These are phyloP conservation scores for Alternaria conjuncta DNA, from an alignment of 2,329 filamentous ascomycete species.

Conservation along the genomic window DNA sequence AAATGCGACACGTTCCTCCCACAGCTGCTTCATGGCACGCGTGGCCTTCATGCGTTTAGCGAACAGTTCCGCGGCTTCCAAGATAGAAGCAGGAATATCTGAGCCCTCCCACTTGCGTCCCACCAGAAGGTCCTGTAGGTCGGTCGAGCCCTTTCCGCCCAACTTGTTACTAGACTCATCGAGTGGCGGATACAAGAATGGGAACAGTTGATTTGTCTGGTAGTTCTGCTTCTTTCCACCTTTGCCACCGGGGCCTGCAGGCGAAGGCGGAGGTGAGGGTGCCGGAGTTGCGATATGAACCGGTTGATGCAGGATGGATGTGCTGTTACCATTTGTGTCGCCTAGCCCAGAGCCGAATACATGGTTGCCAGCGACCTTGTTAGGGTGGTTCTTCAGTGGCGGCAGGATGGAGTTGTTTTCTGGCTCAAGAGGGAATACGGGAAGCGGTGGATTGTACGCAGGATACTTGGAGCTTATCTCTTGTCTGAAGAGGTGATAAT, in stretches of 20 bases:
- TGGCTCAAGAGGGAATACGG: constrained; percentile 81
- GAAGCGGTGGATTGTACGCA: constrained; percentile 87
- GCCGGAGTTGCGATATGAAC: constrained; percentile 99
- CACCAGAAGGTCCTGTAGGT: constrained; percentile 78
- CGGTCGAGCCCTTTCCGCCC: constrained; percentile 85
- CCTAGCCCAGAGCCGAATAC: constrained; percentile 61
- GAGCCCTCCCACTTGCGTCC: constrained; percentile 91
- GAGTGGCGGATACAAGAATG: constrained; percentile 93
- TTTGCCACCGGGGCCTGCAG: constrained; percentile 81
- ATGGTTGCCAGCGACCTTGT: constrained; percentile 55
- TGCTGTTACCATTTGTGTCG: constrained; percentile 52
- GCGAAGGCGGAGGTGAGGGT: constrained; percentile 92
- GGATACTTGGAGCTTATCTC: constrained; percentile 98
- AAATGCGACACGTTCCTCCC: constrained; percentile 91
- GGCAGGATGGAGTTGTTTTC: constrained; percentile 92
- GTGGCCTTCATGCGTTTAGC: constrained; percentile 90
- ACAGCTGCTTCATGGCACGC: constrained; percentile 87
- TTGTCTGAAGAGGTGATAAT: constrained; percentile 95
- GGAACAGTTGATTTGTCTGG: constrained; percentile 98
- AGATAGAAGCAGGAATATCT: constrained; percentile 90
- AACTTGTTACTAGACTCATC: constrained; percentile 88
- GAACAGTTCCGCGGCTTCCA: constrained; percentile 93
- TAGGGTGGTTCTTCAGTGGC: constrained; percentile 77
- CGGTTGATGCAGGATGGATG: constrained; percentile 89
- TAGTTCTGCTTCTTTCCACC: constrained; percentile 99